Evolutionary conservation across 306 rosid genomes (phyloP), one percentile per base, ranked within the genome.

Genomic region (Albizia julibrissin): DNA sequence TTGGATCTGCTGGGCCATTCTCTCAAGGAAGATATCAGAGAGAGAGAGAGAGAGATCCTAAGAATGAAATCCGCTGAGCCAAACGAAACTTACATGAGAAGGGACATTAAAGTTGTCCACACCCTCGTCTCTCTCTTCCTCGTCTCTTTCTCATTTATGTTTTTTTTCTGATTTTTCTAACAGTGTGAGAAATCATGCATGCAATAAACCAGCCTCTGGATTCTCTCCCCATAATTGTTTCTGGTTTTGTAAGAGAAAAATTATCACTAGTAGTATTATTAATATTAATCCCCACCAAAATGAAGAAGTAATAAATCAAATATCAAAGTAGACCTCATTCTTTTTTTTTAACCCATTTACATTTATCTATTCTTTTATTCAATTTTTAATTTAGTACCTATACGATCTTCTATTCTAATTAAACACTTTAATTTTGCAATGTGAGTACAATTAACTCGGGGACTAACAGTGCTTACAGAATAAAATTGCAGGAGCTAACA

Each of bases 1-100:
- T 93, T 85, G 90, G 93, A 89, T 89, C 95, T 85, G 84, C 87
- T 87, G 89, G 89, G 87, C 85, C 93, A 92, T 88, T 88, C 89
- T 87, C 83, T 85, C 87, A 62, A 83, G 81, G 87, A 83, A 88
- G 93, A 91, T 88, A 83, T 76, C 75, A 61, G 27, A 70, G 81
- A 81, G 81, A 88, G 88, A 85, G 87, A 89, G 52, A 74, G 81
- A 78, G 62, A 80, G 65, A 83, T 79, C 85, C 81, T 81, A 81
- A 72, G 75, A 87, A 59, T 76, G 78, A 88, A 89, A 80, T 80
- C 81, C 81, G 81, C 82, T 69, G 76, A 82, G 87, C 79, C 78
- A 69, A 83, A 85, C 84, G 85, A 91, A 86, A 78, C 88, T 90
- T 89, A 85, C 89, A 86, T 85, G 80, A 74, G 87, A 89, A 87